Evolutionary conservation across 257 asterid species (phyloP).

Genomic region (Solanum tarapatanum): DNA sequence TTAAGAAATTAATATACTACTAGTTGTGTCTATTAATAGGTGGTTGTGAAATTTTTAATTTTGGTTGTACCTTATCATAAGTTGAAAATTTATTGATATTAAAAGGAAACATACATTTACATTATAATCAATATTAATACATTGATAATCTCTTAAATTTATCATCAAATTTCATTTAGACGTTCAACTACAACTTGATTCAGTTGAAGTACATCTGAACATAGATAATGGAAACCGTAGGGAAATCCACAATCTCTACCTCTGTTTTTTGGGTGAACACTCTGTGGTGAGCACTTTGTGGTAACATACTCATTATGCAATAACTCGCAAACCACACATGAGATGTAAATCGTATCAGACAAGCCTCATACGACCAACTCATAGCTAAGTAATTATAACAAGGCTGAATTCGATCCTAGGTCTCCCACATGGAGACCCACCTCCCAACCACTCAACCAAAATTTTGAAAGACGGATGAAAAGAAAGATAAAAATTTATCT

Average conservation of each 20-base stretch:
- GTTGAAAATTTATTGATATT: background rate
- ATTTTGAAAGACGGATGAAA: no score
- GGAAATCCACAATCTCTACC: background rate
- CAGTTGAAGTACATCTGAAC: background rate
- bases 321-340: background rate
- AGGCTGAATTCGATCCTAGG: background rate
- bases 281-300: no score
- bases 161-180: background rate
- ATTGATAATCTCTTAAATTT: background rate
- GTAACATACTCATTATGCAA: background rate
- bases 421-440: background rate
- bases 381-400: no score
- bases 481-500: background rate
- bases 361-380: background rate
- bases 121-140: background rate
- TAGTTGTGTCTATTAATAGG: background rate
- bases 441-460: background rate
- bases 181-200: background rate
- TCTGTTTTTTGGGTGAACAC: background rate
- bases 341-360: fast-evolving
- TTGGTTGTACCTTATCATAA: background rate
- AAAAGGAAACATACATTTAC: background rate
- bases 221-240: background rate
- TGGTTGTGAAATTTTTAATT: background rate
- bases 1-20: background rate